Evolutionary conservation across 345 rosid species (phyloP).

Genomic region (Psidium guajava): DNA sequence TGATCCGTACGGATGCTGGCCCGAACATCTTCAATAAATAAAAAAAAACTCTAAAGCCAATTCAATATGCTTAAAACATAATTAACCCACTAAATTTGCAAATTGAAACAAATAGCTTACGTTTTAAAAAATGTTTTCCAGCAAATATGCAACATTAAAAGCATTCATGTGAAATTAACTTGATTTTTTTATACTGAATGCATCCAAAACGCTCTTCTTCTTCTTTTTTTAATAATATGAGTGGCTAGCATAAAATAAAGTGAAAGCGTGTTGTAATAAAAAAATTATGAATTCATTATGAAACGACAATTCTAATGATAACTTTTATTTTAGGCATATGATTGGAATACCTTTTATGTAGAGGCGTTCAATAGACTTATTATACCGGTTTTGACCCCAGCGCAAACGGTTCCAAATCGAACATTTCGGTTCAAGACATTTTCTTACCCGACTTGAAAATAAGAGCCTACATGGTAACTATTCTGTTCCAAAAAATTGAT

Average conservation of each 20-base stretch:
- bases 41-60: not conserved
- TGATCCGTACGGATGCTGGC: no score
- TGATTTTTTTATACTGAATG: no score
- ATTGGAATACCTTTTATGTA: not conserved
- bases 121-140: no score
- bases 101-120: not conserved
- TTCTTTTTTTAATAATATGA: no score
- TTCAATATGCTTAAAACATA: not conserved
- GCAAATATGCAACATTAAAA: no score
- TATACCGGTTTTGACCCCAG: not conserved
- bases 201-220: no score
- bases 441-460: not conserved
- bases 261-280: not conserved
- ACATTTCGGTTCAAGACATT: not conserved
- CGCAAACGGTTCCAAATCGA: not conserved
- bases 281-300: fast-evolving
- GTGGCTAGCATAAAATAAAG: not conserved
- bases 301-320: no score
- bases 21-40: no score
- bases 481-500: no score
- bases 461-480: no score
- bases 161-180: no score
- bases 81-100: not conserved
- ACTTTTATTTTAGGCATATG: not conserved
- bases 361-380: not conserved